These are phyloP conservation scores for Rubroboletus pulcherrimus DNA, from an alignment of 768 basidiomycete genomes.

Conservation along the genomic window DNA sequence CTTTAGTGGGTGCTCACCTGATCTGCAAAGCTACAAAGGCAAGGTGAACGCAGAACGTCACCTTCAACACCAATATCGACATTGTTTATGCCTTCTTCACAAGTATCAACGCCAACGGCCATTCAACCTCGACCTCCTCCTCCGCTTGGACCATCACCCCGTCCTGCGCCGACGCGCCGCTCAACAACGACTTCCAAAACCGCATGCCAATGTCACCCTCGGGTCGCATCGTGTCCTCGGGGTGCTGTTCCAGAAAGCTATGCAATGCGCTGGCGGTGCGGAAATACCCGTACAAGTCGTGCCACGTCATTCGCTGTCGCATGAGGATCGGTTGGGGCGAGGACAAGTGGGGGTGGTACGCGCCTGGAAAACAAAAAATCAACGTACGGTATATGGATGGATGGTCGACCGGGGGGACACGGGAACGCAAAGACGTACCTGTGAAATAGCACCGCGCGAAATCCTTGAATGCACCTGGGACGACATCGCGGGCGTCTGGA, in stretches of 20 bases:
- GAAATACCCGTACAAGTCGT: constrained; percentile 62
- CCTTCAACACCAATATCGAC: not conserved
- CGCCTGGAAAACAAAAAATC: constrained; percentile 23
- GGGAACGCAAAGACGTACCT: constrained; percentile 34
- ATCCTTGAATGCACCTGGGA: constrained; percentile 35
- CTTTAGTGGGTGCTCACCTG: no score
- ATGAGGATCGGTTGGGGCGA: constrained; percentile 46
- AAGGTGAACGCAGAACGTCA: not conserved
- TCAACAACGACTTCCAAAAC: constrained; percentile 55
- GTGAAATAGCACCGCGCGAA: constrained; percentile 57
- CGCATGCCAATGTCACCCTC: constrained; percentile 65
- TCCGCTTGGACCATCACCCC: constrained; percentile 11
- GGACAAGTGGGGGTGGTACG: constrained; percentile 38
- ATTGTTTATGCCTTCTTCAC: constrained; percentile 7
- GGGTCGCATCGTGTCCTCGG: constrained; percentile 44
- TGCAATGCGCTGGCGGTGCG: constrained; percentile 69
- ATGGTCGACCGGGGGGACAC: not conserved
- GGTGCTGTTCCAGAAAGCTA: constrained; percentile 60
- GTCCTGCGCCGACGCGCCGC: constrained; percentile 31
- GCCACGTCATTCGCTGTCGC: constrained; percentile 60
- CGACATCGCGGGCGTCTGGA: constrained; percentile 45
- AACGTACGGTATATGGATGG: not conserved
- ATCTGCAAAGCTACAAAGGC: not conserved
- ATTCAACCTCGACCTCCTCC: constrained; percentile 38
- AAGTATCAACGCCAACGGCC: constrained; percentile 38